Conservation (phyloP, 495 filamentous ascomycete species). For the Tuber calosporum region DNA sequence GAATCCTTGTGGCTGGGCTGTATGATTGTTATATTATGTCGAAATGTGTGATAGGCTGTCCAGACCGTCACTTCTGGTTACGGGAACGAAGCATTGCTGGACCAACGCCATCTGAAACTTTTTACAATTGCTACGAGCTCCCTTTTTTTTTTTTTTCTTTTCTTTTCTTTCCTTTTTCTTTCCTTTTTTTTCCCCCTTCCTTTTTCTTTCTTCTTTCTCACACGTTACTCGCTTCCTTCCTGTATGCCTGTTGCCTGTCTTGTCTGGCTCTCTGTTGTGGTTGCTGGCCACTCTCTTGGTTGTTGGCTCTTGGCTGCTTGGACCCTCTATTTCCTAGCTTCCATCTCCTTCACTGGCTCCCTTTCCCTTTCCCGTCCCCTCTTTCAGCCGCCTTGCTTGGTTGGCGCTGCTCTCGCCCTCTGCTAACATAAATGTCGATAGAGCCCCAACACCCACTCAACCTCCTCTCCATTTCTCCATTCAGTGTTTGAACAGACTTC, state of each 20-base stretch:
- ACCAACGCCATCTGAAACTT: not conserved
- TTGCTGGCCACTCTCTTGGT: not conserved
- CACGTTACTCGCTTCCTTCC: not conserved
- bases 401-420: not conserved
- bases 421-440: constrained; percentile 3
- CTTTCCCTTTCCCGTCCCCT: not conserved
- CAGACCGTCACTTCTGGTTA: not conserved
- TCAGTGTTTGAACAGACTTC: constrained; percentile 1
- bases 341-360: not conserved
- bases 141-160: not conserved
- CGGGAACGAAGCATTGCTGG: not conserved
- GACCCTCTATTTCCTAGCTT: not conserved
- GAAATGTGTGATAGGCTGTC: not conserved
- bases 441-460: constrained; percentile 1
- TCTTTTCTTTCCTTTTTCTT: not conserved
- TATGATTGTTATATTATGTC: not conserved
- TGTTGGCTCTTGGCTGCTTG: not conserved
- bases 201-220: not conserved
- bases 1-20: not conserved
- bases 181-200: not conserved
- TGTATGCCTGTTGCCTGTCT: not conserved
- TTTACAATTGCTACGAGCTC: not conserved
- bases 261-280: not conserved
- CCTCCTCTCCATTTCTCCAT: not conserved
- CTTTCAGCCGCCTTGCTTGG: not conserved